phyloP scores from a whole-genome alignment of 352 stramenopile species.

The Pilasporangium apinafurcum region DNA sequence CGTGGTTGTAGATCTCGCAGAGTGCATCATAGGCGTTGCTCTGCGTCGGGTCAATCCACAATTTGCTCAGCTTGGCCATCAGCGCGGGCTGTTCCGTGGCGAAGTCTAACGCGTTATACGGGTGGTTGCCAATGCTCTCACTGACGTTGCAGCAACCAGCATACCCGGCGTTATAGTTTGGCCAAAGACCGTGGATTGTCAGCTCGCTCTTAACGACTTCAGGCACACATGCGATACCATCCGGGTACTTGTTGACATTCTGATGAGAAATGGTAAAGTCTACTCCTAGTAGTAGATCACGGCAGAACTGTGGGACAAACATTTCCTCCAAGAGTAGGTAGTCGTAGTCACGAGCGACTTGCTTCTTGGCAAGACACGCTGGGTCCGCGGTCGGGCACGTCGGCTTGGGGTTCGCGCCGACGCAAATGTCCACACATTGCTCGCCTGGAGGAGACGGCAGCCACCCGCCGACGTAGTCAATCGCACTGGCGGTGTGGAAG shows the following conservation, averaged over 20 bases:
- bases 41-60: constrained; percentile 59
- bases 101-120: constrained; percentile 39
- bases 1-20: constrained; percentile 77
- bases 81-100: constrained; percentile 30
- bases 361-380: constrained; percentile 48
- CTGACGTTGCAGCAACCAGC: constrained; percentile 56
- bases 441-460: constrained; percentile 21
- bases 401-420: constrained; percentile 37
- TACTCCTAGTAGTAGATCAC: constrained; percentile 53
- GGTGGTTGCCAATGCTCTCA: constrained; percentile 38
- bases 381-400: constrained; percentile 44
- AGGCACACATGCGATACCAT: constrained; percentile 31
- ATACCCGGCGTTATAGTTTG: constrained; percentile 67
- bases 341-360: constrained; percentile 59
- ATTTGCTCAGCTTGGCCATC: constrained; percentile 36
- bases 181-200: constrained; percentile 68
- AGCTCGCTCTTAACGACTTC: constrained; percentile 39
- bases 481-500: constrained; percentile 2
- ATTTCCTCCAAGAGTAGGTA: constrained; percentile 73
- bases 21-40: constrained; percentile 40
- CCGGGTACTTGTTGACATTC: constrained; percentile 55
- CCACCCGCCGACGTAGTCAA: constrained; percentile 60
- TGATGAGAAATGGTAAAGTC: constrained; percentile 72
- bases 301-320: constrained; percentile 73
- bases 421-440: constrained; percentile 70